A percentile compares a stretch with the other conserved stretches of the same genome.
phyloP scores from a whole-genome alignment of 805 yeast species.

The Candida ipomoeae region DNA sequence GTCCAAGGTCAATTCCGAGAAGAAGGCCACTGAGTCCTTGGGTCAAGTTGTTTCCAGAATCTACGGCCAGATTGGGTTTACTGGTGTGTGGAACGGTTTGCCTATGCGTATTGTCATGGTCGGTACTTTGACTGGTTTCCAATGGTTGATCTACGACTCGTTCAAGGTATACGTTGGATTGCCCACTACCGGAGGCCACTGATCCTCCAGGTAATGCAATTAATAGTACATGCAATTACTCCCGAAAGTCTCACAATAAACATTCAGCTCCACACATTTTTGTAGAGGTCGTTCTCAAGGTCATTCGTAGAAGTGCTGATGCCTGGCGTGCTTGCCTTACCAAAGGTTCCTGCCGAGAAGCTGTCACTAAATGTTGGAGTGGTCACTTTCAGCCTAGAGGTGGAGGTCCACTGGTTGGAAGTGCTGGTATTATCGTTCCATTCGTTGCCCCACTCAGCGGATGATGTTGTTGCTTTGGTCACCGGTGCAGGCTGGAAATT shows the following conservation, averaged over 20 bases:
- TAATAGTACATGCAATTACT: background rate
- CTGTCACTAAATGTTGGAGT: conserved; percentile 5
- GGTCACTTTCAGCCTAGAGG: conserved; percentile 1
- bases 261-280: conserved; percentile 58
- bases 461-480: background rate
- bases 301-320: conserved; percentile 2
- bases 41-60: conserved; percentile 69
- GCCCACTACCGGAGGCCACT: conserved; percentile 80
- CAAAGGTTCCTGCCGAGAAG: conserved; percentile 10
- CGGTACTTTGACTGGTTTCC: conserved; percentile 95
- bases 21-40: conserved; percentile 58
- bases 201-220: conserved; percentile 1
- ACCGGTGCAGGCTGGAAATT: background rate
- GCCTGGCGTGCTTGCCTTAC: background rate
- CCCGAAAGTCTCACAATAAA: background rate
- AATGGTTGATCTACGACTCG: conserved; percentile 95
- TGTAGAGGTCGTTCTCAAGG: conserved; percentile 62
- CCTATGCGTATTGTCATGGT: conserved; percentile 94
- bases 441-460: conserved; percentile 28
- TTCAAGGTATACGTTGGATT: conserved; percentile 92
- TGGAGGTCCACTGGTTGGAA: conserved; percentile 12
- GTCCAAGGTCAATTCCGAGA: conserved; percentile 79
- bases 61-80: conserved; percentile 78
- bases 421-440: conserved; percentile 28
- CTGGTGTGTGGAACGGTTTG: conserved; percentile 92